A percentile compares a stretch with the other conserved stretches of the same genome.
These are phyloP conservation scores for Chrysoporthe deuterocubensis DNA, from an alignment of 2,329 filamentous ascomycete genomes.

Conservation along the genomic window DNA sequence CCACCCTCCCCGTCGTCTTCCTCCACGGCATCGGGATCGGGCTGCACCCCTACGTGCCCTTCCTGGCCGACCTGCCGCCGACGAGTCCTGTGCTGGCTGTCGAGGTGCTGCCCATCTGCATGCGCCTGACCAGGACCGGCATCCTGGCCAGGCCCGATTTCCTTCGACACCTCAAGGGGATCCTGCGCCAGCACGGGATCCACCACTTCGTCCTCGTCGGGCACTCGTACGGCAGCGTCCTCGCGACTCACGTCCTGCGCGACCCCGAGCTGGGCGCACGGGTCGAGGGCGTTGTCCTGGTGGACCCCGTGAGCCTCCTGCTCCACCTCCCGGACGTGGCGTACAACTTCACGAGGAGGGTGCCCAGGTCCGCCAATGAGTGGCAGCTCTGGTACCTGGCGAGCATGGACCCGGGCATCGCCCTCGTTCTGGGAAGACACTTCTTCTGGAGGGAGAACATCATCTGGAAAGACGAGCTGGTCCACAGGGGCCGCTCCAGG, in stretches of 20 bases:
- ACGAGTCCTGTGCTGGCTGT: conserved; percentile 29
- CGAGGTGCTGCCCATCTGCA: conserved; percentile 30
- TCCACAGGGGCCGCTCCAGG: conserved; percentile 35
- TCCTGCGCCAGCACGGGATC: conserved; percentile 63
- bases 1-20: conserved; percentile 29
- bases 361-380: conserved; percentile 64
- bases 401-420: conserved; percentile 67
- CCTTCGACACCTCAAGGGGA: conserved; percentile 56
- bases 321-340: conserved; percentile 72
- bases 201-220: conserved; percentile 62
- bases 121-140: conserved; percentile 34
- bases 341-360: conserved; percentile 68
- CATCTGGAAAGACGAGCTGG: conserved; percentile 69
- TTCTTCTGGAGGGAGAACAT: conserved; percentile 77
- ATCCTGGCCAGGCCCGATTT: conserved; percentile 58
- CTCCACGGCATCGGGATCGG: conserved; percentile 31
- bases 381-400: conserved; percentile 74
- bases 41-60: conserved; percentile 28
- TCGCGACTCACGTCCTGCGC: conserved; percentile 65
- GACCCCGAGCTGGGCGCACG: conserved; percentile 52
- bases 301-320: conserved; percentile 68
- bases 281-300: conserved; percentile 51
- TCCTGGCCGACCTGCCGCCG: conserved; percentile 24
- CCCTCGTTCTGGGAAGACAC: conserved; percentile 60
- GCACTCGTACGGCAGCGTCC: conserved; percentile 68